phyloP scores from a whole-genome alignment of 352 stramenopile species.

The Globisporangium middletonii region DNA sequence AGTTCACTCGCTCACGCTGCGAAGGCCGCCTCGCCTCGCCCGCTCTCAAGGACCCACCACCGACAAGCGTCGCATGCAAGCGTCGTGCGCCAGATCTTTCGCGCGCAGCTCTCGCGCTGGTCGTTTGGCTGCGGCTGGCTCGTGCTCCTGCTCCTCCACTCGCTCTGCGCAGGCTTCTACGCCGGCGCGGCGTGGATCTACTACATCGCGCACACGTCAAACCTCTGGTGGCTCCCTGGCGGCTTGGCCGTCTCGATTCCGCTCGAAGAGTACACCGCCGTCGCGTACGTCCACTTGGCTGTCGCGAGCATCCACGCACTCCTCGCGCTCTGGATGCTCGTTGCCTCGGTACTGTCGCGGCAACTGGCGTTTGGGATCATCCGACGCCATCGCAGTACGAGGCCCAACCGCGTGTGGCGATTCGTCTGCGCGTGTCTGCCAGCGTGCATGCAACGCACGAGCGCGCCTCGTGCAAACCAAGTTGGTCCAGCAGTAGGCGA shows the following conservation, averaged over 20 bases:
- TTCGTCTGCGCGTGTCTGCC: background rate
- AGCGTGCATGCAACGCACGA: background rate
- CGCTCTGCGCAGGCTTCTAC: conserved; percentile 5
- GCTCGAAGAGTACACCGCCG: background rate
- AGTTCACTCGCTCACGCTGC: too few relatives aligned
- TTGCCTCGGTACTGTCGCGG: background rate
- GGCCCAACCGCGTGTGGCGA: background rate
- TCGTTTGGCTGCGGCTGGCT: conserved; percentile 1
- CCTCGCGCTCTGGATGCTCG: conserved; percentile 1
- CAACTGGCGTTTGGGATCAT: background rate
- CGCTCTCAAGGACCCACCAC: too few relatives aligned
- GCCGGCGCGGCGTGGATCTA: conserved; percentile 6
- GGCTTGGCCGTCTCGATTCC: conserved; percentile 2
- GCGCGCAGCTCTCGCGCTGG: conserved; percentile 4
- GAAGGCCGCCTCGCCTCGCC: too few relatives aligned
- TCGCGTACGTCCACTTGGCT: conserved; percentile 1
- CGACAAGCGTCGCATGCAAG: background rate
- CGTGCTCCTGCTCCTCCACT: conserved; percentile 6
- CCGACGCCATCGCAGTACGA: background rate
- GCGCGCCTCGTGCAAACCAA: background rate
- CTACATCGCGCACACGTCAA: background rate
- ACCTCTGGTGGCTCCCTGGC: conserved; percentile 5
- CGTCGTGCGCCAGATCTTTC: conserved; percentile 6
- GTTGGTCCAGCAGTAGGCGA: background rate
- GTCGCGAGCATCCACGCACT: background rate